These are phyloP conservation scores for Pulveroboletus sp. DNA, from an alignment of 768 basidiomycete species.

Conservation along the genomic window DNA sequence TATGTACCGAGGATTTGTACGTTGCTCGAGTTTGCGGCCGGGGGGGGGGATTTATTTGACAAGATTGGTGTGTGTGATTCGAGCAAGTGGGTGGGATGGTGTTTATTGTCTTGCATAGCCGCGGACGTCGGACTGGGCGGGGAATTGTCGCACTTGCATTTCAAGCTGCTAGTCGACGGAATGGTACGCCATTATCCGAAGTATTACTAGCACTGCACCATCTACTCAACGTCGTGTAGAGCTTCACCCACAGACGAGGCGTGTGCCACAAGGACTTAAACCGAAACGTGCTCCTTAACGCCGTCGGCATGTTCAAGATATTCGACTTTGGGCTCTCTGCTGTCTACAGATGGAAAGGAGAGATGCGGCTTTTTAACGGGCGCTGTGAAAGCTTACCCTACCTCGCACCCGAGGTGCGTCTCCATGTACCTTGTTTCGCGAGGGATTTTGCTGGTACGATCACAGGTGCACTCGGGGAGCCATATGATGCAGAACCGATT, in stretches of 20 bases:
- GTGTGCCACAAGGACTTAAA: slow-evolving; percentile 97
- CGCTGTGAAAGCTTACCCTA: slow-evolving; percentile 93
- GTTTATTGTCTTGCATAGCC: slow-evolving; percentile 44
- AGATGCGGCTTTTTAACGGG: slow-evolving; percentile 73
- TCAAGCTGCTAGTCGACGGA: slow-evolving; percentile 79
- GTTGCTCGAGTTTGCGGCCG: slow-evolving; percentile 87
- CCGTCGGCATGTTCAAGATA: slow-evolving; percentile 83
- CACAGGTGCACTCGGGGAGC: slow-evolving; percentile 60
- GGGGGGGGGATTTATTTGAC: slow-evolving; percentile 96
- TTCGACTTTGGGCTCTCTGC: slow-evolving; percentile 94
- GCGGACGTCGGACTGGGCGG: slow-evolving; percentile 88
- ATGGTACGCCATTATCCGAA: slow-evolving; percentile 55
- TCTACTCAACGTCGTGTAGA: slow-evolving; percentile 38
- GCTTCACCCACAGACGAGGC: slow-evolving; percentile 83
- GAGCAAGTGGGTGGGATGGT: neutral
- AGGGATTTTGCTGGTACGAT: neutral
- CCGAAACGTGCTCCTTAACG: slow-evolving; percentile 89
- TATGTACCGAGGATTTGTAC: slow-evolving; percentile 88
- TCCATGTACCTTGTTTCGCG: neutral
- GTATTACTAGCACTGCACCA: neutral
- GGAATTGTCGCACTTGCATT: slow-evolving; percentile 88
- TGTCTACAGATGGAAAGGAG: slow-evolving; percentile 84
- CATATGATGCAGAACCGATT: slow-evolving; percentile 89
- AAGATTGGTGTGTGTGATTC: slow-evolving; percentile 77
- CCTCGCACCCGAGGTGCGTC: slow-evolving; percentile 84